A percentile compares a stretch with the other conserved stretches of the same genome.
Evolutionary conservation across 331 rosid species (phyloP).

Genomic region (Pyracantha coccinea): DNA sequence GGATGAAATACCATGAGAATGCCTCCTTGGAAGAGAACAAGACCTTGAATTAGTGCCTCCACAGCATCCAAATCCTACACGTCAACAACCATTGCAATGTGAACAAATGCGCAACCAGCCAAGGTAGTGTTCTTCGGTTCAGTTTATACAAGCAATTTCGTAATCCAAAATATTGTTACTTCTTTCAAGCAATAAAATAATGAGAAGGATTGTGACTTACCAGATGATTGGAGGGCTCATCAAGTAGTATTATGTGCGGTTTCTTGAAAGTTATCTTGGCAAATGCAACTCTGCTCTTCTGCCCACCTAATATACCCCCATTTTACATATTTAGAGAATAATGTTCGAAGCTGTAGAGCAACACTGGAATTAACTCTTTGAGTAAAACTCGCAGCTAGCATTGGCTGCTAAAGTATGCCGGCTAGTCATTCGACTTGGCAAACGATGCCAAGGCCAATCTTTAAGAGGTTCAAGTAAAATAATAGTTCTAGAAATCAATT

Average conservation of each 20-base stretch:
- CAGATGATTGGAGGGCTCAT: conserved; percentile 99
- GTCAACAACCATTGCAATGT: conserved; percentile 1
- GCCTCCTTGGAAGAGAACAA: conserved; percentile 96
- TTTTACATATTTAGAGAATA: not conserved
- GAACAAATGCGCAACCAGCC: not conserved
- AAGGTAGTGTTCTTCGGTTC: not conserved
- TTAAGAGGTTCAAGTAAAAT: not conserved
- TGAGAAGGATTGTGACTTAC: conserved; percentile 26
- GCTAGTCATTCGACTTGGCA: not conserved
- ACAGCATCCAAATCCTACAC: conserved; percentile 97
- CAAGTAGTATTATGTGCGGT: conserved; percentile 94
- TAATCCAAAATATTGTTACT: not conserved
- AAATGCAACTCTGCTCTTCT: conserved; percentile 98
- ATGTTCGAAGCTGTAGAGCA: not conserved
- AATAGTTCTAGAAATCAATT: not conserved
- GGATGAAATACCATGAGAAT: conserved; percentile 72
- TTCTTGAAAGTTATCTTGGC: conserved; percentile 96
- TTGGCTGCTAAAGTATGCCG: not conserved
- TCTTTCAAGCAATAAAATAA: not conserved
- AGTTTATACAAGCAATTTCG: not conserved
- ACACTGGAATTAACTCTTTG: not conserved
- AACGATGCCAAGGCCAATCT: not conserved
- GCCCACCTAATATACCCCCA: conserved; percentile 60
- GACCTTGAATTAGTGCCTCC: conserved; percentile 99
- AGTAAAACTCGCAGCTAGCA: not conserved